Evolutionary conservation across 2,329 filamentous ascomycete species (phyloP).

Genomic region (Trichoderma afroharzianum): DNA sequence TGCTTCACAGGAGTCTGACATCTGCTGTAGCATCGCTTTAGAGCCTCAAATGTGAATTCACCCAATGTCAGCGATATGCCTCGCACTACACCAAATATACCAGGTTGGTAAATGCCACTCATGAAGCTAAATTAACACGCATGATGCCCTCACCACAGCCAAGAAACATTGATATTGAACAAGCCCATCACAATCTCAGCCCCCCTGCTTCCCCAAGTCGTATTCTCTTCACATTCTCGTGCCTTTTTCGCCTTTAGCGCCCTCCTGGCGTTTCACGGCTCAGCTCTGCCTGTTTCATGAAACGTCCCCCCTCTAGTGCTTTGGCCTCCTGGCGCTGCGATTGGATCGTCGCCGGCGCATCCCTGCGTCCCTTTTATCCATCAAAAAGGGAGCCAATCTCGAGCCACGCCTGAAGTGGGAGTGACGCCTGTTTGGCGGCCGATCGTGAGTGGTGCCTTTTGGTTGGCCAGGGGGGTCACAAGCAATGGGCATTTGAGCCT

Average conservation of each 20-base stretch:
- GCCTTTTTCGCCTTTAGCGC: constrained; percentile 7
- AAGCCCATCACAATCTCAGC: neutral
- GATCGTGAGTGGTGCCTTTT: neutral
- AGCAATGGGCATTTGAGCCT: neutral
- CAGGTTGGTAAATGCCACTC: neutral
- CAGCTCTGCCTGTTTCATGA: constrained; percentile 15
- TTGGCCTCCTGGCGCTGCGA: neutral
- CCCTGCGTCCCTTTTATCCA: neutral
- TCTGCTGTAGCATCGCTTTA: neutral
- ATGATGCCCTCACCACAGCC: neutral
- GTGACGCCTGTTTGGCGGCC: neutral
- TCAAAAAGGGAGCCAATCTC: constrained; percentile 8
- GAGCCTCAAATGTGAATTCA: neutral
- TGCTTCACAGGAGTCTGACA: constrained; percentile 17
- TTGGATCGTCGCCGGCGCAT: neutral
- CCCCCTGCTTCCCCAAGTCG: neutral
- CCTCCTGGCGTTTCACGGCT: constrained; percentile 15
- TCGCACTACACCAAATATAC: neutral
- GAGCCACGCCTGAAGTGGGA: neutral
- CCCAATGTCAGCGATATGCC: neutral
- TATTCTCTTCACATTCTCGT: neutral
- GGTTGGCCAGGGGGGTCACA: constrained; percentile 3
- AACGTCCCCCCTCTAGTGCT: neutral
- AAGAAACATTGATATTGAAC: neutral
- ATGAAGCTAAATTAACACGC: neutral